Base-by-base conservation (phyloP, 768 basidiomycete species). In the Pulveroboletus sp. region DNA sequence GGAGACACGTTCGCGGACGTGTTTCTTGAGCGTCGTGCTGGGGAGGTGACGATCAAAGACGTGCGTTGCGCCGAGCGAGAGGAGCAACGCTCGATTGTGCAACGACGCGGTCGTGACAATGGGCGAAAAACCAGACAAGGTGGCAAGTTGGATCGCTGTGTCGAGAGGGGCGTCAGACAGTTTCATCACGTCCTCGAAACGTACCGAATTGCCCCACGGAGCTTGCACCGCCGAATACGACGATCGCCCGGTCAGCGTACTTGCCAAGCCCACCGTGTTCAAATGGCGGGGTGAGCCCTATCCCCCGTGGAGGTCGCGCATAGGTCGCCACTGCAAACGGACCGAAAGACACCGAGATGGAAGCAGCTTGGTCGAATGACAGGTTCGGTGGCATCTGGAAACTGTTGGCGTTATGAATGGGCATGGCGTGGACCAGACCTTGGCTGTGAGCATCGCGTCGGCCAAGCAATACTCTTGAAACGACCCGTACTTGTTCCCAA, bases 31-130 rank as follows among this genome's bases (percentile, higher is more conserved):
- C 2, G 1, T 43, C 25, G 51, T 37, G 58, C 48, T 16, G 62
- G 57, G 56, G 8, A 36, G 35, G 17, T 8, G 4, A 7, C 35
- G 35, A 10, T 67, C 68, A n/a, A 74, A 43, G 27, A 72, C 58
- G 44, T 68, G 62, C 2, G 71, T 72, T 29, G 70, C 71, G 12
- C 73, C 73, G 8, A 70, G 54, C 6, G 63, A 61, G 17, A 57
- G 45, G 21, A 73, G 61, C 9, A 57, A 50, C 5, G 49, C 61
- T 5, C 45, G 43, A 45, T 74, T 69, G 38, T 65, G 61, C 2
- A 57, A 47, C 2, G 73, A 73, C 2, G 73, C 66, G 0, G 73
- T 74, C 14, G 71, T 66, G 31, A 72, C 64, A 51, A 74, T 67
- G 10, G 65, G 67, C 1, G 61, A 67, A 52, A 71, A 69, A 5